A percentile compares a stretch with the other conserved stretches of the same genome.
phyloP scores from a whole-genome alignment of 352 stramenopile species.

The Globisporangium nunn region DNA sequence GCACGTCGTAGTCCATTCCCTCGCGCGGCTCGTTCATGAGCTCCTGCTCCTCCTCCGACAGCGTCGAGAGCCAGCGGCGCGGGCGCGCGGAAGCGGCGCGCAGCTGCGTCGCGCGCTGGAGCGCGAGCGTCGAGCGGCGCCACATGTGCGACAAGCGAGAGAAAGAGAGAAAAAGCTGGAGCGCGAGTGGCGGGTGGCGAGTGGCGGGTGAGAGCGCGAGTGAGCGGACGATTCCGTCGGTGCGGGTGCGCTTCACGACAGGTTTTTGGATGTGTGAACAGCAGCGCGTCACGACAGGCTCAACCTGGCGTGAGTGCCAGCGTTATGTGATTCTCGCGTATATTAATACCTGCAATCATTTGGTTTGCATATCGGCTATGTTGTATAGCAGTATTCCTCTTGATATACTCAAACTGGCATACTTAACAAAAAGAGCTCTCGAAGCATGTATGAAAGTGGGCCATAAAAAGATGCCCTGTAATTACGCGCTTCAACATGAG shows the following conservation, averaged over 20 bases:
- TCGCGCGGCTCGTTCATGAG: constrained; percentile 78
- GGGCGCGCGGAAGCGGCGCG: constrained; percentile 11
- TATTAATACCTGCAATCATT: not conserved
- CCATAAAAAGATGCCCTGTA: not conserved
- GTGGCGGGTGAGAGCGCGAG: not conserved
- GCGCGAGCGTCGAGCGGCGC: constrained; percentile 6
- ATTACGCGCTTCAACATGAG: constrained; percentile 1
- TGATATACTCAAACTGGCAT: not conserved
- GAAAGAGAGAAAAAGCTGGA: too few relatives aligned
- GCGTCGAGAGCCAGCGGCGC: constrained; percentile 31
- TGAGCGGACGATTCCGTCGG: not conserved
- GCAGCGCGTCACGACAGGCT: not conserved
- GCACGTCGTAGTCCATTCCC: constrained; percentile 98
- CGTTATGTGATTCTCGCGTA: not conserved
- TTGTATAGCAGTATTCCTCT: not conserved
- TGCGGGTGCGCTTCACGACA: not conserved
- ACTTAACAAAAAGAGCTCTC: not conserved
- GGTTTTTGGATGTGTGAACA: not conserved
- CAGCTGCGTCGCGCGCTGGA: constrained; percentile 2
- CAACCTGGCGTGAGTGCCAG: not conserved
- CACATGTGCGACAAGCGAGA: not conserved
- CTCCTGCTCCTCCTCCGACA: constrained; percentile 60
- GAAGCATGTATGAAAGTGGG: not conserved
- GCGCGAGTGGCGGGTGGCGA: not conserved
- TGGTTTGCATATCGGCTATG: not conserved